Evolutionary conservation across 2,329 filamentous ascomycete genomes (phyloP).

Genomic region (Cyphellophora attinorum): DNA sequence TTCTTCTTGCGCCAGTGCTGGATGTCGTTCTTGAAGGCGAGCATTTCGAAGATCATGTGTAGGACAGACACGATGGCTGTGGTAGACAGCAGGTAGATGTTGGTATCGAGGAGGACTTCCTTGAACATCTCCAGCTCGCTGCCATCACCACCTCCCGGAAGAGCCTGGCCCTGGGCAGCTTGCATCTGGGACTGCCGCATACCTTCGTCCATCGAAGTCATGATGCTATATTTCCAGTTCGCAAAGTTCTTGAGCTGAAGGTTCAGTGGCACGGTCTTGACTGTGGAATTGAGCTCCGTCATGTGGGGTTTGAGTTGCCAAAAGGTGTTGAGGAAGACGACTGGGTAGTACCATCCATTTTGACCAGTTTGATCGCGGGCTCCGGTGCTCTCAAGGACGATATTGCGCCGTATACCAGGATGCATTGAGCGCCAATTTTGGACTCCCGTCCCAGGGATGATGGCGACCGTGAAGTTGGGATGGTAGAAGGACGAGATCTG

Average conservation of each 20-base stretch:
- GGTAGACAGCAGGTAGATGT: constrained; percentile 77
- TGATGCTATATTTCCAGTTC: constrained; percentile 82
- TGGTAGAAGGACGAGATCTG: constrained; percentile 82
- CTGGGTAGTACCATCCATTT: constrained; percentile 88
- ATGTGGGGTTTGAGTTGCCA: constrained; percentile 93
- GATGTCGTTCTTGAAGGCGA: constrained; percentile 96
- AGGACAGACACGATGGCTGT: constrained; percentile 77
- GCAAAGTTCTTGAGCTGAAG: constrained; percentile 73
- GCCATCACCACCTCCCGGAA: constrained; percentile 75
- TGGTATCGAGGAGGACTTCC: constrained; percentile 86
- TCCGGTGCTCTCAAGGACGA: constrained; percentile 69
- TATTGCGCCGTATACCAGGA: constrained; percentile 65
- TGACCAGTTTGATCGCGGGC: constrained; percentile 75
- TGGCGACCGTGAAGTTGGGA: constrained; percentile 81
- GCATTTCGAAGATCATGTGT: constrained; percentile 89
- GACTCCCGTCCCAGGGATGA: constrained; percentile 71
- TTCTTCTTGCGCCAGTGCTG: constrained; percentile 99
- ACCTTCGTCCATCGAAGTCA: constrained; percentile 77
- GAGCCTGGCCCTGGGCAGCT: constrained; percentile 61
- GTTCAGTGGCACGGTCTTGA: constrained; percentile 69
- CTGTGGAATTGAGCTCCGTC: constrained; percentile 82
- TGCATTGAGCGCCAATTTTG: constrained; percentile 58
- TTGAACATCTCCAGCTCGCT: constrained; percentile 96
- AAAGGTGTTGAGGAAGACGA: constrained; percentile 89
- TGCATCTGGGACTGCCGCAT: constrained; percentile 74